A percentile compares a stretch with the other conserved stretches of the same genome.
These are phyloP conservation scores for Colletotrichum camelliae DNA, from an alignment of 2,329 filamentous ascomycete genomes.

Conservation along the genomic window DNA sequence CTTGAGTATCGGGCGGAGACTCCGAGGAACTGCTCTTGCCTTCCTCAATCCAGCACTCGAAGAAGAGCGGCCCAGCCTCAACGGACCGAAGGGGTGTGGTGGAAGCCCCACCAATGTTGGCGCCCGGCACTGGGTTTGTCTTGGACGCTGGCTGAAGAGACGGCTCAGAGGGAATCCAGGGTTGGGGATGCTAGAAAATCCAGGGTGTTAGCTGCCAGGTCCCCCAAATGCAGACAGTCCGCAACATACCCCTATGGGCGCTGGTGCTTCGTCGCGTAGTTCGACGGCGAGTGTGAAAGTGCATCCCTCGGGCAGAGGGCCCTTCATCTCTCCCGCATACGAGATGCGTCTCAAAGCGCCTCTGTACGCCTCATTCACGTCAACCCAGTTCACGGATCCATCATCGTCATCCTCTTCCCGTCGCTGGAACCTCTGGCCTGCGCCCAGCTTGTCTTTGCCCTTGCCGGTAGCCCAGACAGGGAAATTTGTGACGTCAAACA, in stretches of 20 bases:
- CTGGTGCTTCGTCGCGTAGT: constrained; percentile 63
- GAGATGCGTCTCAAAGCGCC: constrained; percentile 69
- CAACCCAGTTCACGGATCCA: constrained; percentile 51
- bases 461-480: constrained; percentile 43
- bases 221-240: not conserved
- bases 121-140: constrained; percentile 31
- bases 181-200: constrained; percentile 56
- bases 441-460: constrained; percentile 26
- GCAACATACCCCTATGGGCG: constrained; percentile 61
- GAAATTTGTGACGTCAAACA: constrained; percentile 62
- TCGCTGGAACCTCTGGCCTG: constrained; percentile 25
- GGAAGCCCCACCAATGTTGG: constrained; percentile 39
- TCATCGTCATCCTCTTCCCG: constrained; percentile 28
- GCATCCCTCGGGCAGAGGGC: constrained; percentile 65
- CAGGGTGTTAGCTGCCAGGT: not conserved
- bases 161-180: constrained; percentile 64
- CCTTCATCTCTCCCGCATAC: constrained; percentile 62
- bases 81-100: constrained; percentile 59
- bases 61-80: constrained; percentile 63
- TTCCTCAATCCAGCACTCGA: constrained; percentile 72
- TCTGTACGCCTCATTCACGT: constrained; percentile 76
- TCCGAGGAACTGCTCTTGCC: constrained; percentile 38
- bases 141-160: constrained; percentile 46
- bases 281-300: constrained; percentile 81
- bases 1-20: constrained; percentile 1